Base-by-base conservation (phyloP, 306 rosid species). In the Acacia acuminata region DNA sequence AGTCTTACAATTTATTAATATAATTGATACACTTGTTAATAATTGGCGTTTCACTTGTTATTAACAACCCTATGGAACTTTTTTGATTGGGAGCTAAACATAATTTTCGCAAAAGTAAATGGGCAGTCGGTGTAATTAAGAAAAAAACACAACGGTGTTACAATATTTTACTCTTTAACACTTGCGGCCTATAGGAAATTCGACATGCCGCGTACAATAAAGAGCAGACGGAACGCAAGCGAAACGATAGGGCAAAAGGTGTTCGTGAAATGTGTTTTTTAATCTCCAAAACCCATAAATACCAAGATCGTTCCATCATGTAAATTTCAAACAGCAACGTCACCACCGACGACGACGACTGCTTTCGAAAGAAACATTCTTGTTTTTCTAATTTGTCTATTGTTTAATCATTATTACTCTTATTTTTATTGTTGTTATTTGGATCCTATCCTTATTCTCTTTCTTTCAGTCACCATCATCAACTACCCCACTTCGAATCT, bases 401-500 rank as follows among this genome's bases (percentile, higher is more conserved):
- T 14, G 69, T 27, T 27, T 11, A 27, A 63, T 27, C 27, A 15
- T 64, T 64, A 30, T 64, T 30, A 30, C 15, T 58, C 10, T 24
- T 3, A 24, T 60, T n/a, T 4, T 60, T 25, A 0, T 60, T 51
- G 7, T 17, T 51, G n/a, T 17, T 55, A 55, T 55, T 20, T 22
- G 58, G 58, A 20, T 20, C 11, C 12, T 19, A 20, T 55, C 17
- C 53, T 13, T 12, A 6, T 45, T 24, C 56, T 14, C 7, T 72
- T 2, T 12, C 34, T 42, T 75, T 55, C 81, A 42, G 34, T 82
- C 77, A 13, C 66, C 19, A 43, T 56, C 73, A n/a, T 69, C 85
- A 56, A 68, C 81, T 55, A 56, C 76, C 81, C 66, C 77, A 55
- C 85, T 56, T 55, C 34, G 14, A 45, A 3, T 67, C 69, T 75